phyloP scores from a whole-genome alignment of 108 stramenopile genomes.

The Parmales sp. region DNA sequence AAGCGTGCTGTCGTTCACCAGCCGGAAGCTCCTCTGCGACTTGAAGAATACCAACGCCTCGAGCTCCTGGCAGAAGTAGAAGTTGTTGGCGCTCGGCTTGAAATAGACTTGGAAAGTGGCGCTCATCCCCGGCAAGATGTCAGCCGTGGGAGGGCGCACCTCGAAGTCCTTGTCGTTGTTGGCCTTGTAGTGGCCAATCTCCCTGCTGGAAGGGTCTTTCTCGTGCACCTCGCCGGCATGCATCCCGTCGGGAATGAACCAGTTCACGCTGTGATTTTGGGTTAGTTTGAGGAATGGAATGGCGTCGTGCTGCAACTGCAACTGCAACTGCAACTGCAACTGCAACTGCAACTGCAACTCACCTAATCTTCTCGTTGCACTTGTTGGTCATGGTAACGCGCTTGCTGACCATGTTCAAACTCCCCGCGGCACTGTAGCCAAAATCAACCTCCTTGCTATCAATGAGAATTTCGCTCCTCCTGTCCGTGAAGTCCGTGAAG shows the following conservation, averaged over 20 bases:
- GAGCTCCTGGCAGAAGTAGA: slow-evolving; percentile 35
- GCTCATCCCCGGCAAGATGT: slow-evolving; percentile 27
- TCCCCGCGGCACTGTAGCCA: background rate
- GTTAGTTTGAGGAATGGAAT: too few relatives aligned
- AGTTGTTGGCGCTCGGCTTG: slow-evolving; percentile 23
- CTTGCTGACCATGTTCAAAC: background rate
- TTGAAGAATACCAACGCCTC: slow-evolving; percentile 42
- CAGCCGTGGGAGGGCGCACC: slow-evolving; percentile 23
- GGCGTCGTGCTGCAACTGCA: too few relatives aligned
- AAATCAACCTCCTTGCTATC: slow-evolving; percentile 20
- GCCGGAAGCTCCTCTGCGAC: slow-evolving; percentile 48
- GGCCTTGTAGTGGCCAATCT: background rate
- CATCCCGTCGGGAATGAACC: slow-evolving; percentile 2
- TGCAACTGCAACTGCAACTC: too few relatives aligned
- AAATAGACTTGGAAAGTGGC: slow-evolving; percentile 27
- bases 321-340: too few relatives aligned
- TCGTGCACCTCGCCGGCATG: background rate
- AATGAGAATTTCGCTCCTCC: background rate
- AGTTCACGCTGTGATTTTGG: background rate
- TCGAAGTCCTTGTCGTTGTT: slow-evolving; percentile 14
- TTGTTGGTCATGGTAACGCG: slow-evolving; percentile 7
- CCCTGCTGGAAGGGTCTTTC: background rate
- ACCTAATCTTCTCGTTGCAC: slow-evolving; percentile 13
- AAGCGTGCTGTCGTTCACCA: slow-evolving; percentile 43
- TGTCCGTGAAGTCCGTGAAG: slow-evolving; percentile 22